phyloP scores from a whole-genome alignment of 73 alveolate genomes.

The Urostyla sp. region DNA sequence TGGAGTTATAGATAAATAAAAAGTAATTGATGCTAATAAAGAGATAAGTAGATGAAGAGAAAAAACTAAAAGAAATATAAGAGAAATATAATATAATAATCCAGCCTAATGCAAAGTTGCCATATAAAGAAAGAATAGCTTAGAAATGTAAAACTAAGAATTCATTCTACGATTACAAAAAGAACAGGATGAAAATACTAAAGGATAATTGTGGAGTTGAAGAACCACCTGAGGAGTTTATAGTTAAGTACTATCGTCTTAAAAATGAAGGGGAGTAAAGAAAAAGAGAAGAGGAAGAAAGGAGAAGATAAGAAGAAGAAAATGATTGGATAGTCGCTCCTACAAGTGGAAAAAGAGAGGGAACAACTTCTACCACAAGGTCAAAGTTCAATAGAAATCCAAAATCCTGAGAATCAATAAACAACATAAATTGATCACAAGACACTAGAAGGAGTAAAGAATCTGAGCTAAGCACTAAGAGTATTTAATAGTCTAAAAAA shows the following conservation, averaged over 20 bases:
- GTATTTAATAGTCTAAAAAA: too few relatives aligned
- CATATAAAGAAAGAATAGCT: slow-evolving; percentile 5
- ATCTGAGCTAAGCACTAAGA: too few relatives aligned
- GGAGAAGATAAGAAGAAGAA: neutral
- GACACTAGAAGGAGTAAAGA: too few relatives aligned
- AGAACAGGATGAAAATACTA: slow-evolving; percentile 9
- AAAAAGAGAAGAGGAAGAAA: neutral
- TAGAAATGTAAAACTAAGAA: slow-evolving; percentile 20
- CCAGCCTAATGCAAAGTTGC: neutral
- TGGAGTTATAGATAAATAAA: neutral
- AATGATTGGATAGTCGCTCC: too few relatives aligned
- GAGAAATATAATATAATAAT: neutral
- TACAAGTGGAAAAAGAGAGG: too few relatives aligned
- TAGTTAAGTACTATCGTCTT: neutral
- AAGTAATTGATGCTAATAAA: neutral
- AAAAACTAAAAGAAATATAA: neutral
- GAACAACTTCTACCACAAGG: too few relatives aligned
- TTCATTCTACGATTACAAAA: slow-evolving; percentile 30
- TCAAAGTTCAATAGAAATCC: too few relatives aligned
- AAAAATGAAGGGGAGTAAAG: neutral
- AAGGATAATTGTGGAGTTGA: neutral
- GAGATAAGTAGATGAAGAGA: neutral
- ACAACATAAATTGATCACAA: too few relatives aligned
- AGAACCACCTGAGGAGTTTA: neutral
- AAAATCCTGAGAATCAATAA: too few relatives aligned